Evolutionary conservation across 768 basidiomycete genomes (phyloP).

Genomic region (Boletus bicolor): DNA sequence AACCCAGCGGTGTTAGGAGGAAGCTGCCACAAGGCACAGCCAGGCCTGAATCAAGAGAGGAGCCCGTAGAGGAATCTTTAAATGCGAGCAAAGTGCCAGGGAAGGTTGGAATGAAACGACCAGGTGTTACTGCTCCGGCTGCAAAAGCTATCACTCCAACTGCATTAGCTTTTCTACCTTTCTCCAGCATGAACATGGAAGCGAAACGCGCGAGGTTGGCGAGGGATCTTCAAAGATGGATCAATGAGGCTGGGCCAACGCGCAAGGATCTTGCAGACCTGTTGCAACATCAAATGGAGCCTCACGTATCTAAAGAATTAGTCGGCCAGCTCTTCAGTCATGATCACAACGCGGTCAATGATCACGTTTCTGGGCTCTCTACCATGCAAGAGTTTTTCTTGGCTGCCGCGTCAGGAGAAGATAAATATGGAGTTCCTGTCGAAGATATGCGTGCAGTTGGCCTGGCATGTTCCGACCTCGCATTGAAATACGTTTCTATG

Average conservation of each 20-base stretch:
- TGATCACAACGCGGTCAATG: constrained; percentile 93
- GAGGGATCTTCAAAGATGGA: constrained; percentile 80
- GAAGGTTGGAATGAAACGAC: constrained; percentile 45
- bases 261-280: constrained; percentile 85
- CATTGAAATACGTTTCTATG: constrained; percentile 90
- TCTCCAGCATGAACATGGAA: constrained; percentile 30
- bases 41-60: constrained; percentile 44
- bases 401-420: constrained; percentile 52
- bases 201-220: constrained; percentile 62
- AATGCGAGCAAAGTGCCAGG: constrained; percentile 32
- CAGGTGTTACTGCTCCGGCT: constrained; percentile 32
- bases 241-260: constrained; percentile 80
- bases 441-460: constrained; percentile 61
- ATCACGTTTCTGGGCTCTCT: constrained; percentile 76
- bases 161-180: constrained; percentile 34
- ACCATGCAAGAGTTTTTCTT: constrained; percentile 75
- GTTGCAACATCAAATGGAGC: constrained; percentile 90
- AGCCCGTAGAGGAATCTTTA: constrained; percentile 34
- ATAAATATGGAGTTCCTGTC: constrained; percentile 42
- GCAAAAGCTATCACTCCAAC: constrained; percentile 35
- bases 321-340: constrained; percentile 83
- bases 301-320: constrained; percentile 72
- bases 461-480: constrained; percentile 85
- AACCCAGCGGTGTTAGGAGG: constrained; percentile 64
- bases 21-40: constrained; percentile 62